Conservation (phyloP, 2,329 filamentous ascomycete genomes). For the Pseudopithomyces chartarum region DNA sequence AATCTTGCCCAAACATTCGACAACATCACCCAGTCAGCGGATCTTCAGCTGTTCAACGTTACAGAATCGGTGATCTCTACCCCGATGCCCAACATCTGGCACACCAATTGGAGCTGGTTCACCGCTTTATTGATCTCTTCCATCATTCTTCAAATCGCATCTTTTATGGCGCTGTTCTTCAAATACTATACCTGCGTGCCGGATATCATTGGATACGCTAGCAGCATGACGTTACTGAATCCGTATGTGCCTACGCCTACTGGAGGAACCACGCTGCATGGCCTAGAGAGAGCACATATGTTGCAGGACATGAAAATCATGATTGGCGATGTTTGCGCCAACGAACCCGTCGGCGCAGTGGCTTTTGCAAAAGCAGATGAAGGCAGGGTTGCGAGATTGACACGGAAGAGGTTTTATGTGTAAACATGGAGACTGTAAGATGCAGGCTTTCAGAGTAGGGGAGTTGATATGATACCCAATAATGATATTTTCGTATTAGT, state of each 20-base stretch:
- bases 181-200: constrained; percentile 36
- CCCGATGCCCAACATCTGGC: constrained; percentile 18
- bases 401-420: constrained; percentile 29
- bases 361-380: constrained; percentile 29
- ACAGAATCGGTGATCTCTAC: constrained; percentile 10
- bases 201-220: constrained; percentile 34
- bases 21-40: constrained; percentile 18
- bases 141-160: constrained; percentile 27
- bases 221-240: constrained; percentile 28
- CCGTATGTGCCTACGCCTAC: constrained; percentile 31
- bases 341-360: constrained; percentile 33
- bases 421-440: constrained; percentile 6
- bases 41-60: constrained; percentile 18
- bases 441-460: background rate
- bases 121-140: constrained; percentile 26
- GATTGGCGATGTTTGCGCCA: constrained; percentile 36
- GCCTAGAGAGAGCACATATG: constrained; percentile 28
- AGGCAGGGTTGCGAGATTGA: constrained; percentile 20
- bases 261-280: constrained; percentile 32
- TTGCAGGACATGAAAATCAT: constrained; percentile 29
- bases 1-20: constrained; percentile 18
- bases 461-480: background rate
- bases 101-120: constrained; percentile 34
- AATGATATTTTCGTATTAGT: background rate
- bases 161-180: constrained; percentile 30